Evolutionary conservation across 495 filamentous ascomycete genomes (phyloP).

Genomic region (Aspergillus haitiensis): DNA sequence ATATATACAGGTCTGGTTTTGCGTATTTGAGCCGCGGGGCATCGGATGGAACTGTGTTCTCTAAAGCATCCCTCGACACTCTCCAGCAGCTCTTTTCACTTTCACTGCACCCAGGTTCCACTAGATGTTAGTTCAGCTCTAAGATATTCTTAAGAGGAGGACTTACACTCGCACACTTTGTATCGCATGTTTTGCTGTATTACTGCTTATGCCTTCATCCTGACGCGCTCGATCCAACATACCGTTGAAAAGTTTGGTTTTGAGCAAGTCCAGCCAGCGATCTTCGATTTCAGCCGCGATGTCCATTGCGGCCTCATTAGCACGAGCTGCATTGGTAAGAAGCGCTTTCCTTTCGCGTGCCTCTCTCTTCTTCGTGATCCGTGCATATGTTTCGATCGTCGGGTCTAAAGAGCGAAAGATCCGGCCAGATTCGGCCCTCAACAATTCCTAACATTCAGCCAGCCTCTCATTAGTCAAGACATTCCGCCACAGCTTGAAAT

Average conservation of each 20-base stretch:
- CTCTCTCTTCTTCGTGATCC: too few relatives aligned
- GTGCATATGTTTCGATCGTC: neutral
- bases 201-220: neutral
- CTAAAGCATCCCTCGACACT: neutral
- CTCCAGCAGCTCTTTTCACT: conserved; percentile 1
- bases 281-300: conserved; percentile 1
- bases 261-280: conserved; percentile 11
- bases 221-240: conserved; percentile 4
- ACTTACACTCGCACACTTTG: conserved; percentile 8
- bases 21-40: neutral
- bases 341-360: too few relatives aligned
- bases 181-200: neutral
- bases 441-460: neutral
- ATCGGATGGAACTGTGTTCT: neutral
- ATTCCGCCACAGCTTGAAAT: neutral
- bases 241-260: conserved; percentile 7
- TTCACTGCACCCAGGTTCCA: neutral
- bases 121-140: neutral
- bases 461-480: neutral
- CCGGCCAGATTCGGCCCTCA: neutral
- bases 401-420: neutral
- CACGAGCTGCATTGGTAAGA: neutral
- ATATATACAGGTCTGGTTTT: conserved; percentile 12
- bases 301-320: neutral
- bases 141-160: neutral